These are phyloP conservation scores for Chaetothyriales sp. DNA, from an alignment of 2,329 filamentous ascomycete genomes.

Conservation along the genomic window DNA sequence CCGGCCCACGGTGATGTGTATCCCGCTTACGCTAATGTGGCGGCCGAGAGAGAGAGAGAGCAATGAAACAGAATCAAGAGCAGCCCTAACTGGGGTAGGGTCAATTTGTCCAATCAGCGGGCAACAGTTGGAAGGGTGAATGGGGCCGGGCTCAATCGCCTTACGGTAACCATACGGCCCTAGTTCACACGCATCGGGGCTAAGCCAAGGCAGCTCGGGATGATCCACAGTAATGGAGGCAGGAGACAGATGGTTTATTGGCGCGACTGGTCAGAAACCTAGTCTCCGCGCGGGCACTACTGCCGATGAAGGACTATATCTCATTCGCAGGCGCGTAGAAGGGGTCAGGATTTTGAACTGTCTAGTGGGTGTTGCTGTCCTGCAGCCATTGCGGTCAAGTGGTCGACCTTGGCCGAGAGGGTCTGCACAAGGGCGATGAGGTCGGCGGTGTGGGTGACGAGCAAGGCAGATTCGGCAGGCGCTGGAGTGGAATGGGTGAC, in stretches of 20 bases:
- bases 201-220: neutral
- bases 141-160: neutral
- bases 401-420: constrained; percentile 17
- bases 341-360: neutral
- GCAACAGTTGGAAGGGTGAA: neutral
- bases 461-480: constrained; percentile 11
- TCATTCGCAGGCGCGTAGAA: neutral
- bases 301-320: neutral
- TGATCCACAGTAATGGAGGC: neutral
- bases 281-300: neutral
- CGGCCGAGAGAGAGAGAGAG: neutral
- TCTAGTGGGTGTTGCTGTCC: constrained; percentile 16
- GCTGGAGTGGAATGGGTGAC: neutral
- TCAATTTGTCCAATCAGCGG: neutral
- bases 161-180: neutral
- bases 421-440: constrained; percentile 16
- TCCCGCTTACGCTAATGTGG: neutral
- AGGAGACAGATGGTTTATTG: neutral
- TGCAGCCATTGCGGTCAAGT: constrained; percentile 17
- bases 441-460: constrained; percentile 11
- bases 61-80: neutral
- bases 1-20: neutral
- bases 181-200: neutral
- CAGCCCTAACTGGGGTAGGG: neutral
- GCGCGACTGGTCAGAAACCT: neutral